Evolutionary conservation across 2,329 filamentous ascomycete species (phyloP).

Genomic region (Sclerotinia trifoliorum): DNA sequence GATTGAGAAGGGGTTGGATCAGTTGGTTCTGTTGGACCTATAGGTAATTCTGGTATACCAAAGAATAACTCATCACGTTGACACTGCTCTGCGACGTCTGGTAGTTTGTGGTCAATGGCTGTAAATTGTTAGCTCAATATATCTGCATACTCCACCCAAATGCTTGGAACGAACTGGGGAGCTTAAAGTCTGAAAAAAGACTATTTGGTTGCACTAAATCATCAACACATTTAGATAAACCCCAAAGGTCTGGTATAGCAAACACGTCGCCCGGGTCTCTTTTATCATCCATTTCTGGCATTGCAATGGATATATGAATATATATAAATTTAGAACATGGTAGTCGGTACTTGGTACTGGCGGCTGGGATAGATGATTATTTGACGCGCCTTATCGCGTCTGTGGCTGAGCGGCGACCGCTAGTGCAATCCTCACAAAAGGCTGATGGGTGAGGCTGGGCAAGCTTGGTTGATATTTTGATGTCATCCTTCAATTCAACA

Average conservation of each 20-base stretch:
- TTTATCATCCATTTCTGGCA: constrained; percentile 40
- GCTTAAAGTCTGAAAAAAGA: constrained; percentile 38
- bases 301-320: not conserved
- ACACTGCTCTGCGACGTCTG: constrained; percentile 28
- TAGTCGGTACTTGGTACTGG: not conserved
- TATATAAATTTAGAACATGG: not conserved
- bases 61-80: constrained; percentile 35
- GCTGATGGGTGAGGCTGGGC: constrained; percentile 16
- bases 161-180: constrained; percentile 32
- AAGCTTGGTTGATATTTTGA: not conserved
- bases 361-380: not conserved
- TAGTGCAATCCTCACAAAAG: constrained; percentile 5
- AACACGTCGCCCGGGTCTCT: constrained; percentile 54
- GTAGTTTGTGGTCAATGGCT: constrained; percentile 36
- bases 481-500: constrained; percentile 1
- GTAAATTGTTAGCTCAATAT: constrained; percentile 6
- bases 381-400: constrained; percentile 6
- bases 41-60: constrained; percentile 34
- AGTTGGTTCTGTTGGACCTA: constrained; percentile 26
- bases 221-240: constrained; percentile 50
- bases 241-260: constrained; percentile 61
- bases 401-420: constrained; percentile 9
- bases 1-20: constrained; percentile 20
- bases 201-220: constrained; percentile 36
- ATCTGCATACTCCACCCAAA: not conserved